phyloP scores from a whole-genome alignment of 768 basidiomycete species.

The Termitomyces sp. region DNA sequence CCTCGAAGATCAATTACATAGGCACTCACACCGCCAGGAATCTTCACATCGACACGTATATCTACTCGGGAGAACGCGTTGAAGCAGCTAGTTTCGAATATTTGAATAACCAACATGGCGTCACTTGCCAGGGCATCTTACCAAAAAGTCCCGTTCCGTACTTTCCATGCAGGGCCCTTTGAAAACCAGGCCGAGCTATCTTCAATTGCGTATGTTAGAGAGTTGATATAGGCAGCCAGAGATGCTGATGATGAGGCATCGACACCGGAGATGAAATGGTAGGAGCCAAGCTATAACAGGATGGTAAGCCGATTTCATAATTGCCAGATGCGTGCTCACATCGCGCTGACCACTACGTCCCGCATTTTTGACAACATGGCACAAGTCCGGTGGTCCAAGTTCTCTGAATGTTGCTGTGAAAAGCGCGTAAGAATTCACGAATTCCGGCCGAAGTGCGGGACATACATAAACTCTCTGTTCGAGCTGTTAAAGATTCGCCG shows the following conservation, averaged over 20 bases:
- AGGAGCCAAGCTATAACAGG: conserved; percentile 75
- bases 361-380: conserved; percentile 91
- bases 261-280: conserved; percentile 98
- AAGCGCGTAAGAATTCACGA: conserved; percentile 18
- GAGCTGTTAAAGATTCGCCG: conserved; percentile 82
- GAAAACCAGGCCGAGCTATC: conserved; percentile 91
- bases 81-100: conserved; percentile 63
- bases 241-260: conserved; percentile 98
- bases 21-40: conserved; percentile 93
- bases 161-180: conserved; percentile 82
- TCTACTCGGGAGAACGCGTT: conserved; percentile 98
- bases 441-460: conserved; percentile 13
- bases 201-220: conserved; percentile 93
- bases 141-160: conserved; percentile 92
- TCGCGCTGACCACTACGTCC: conserved; percentile 84
- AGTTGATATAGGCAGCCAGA: conserved; percentile 97
- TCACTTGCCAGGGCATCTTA: conserved; percentile 29
- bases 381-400: conserved; percentile 95
- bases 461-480: conserved; percentile 91
- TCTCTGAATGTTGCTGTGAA: conserved; percentile 87
- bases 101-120: neutral
- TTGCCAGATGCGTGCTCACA: conserved; percentile 42
- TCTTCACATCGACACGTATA: conserved; percentile 96
- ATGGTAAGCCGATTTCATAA: neutral
- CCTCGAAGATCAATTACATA: conserved; percentile 94